Conservation (phyloP, 2,329 filamentous ascomycete species). For the Whalleya microplaca region DNA sequence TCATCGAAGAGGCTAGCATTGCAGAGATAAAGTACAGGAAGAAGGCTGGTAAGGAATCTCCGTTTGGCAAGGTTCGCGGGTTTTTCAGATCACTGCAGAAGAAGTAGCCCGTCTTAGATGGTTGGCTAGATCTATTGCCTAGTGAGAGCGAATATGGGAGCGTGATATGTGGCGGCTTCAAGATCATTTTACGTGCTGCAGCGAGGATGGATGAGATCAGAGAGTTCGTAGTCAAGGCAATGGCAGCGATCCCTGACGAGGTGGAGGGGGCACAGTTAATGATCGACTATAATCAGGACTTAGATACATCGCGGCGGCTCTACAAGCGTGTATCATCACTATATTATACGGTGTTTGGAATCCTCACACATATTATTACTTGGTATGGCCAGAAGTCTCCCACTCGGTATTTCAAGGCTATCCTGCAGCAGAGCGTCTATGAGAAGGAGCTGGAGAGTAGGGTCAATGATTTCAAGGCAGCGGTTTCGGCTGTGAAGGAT, state of each 20-base stretch:
- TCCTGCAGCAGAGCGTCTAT: constrained; percentile 9
- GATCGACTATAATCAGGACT: constrained; percentile 10
- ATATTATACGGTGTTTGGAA: constrained; percentile 8
- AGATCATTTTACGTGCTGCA: constrained; percentile 14
- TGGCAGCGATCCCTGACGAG: constrained; percentile 15
- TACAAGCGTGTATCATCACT: constrained; percentile 12
- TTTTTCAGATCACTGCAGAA: constrained; percentile 13
- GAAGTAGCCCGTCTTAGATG: constrained; percentile 5
- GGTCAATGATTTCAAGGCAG: constrained; percentile 6
- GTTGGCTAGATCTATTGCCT: constrained; percentile 13
- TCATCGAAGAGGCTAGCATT: constrained; percentile 11
- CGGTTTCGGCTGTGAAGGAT: constrained; percentile 5
- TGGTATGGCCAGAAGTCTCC: constrained; percentile 15
- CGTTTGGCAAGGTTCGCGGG: constrained; percentile 9
- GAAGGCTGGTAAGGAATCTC: constrained; percentile 10
- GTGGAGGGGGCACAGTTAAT: constrained; percentile 13
- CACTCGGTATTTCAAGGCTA: constrained; percentile 4
- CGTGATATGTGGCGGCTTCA: constrained; percentile 17
- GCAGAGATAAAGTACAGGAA: constrained; percentile 16
- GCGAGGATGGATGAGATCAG: constrained; percentile 17
- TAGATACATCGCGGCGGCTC: constrained; percentile 9
- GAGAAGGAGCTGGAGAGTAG: constrained; percentile 12
- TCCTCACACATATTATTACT: constrained; percentile 12
- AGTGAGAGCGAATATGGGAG: constrained; percentile 10
- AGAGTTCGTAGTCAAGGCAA: constrained; percentile 8